Conservation (phyloP, 2,329 filamentous ascomycete genomes). For the Anthostomella pinea region DNA sequence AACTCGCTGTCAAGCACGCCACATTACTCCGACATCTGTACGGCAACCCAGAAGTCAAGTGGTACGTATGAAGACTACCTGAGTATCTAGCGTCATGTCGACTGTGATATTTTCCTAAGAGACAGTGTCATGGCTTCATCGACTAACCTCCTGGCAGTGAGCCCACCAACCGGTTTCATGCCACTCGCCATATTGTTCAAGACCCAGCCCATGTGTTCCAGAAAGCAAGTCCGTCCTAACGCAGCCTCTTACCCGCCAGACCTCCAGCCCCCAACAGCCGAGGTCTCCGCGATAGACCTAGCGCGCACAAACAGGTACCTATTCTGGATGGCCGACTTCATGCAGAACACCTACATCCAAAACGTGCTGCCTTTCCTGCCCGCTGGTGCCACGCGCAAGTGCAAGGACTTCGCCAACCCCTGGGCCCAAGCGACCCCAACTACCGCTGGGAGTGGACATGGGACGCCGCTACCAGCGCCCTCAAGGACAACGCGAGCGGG, state of each 20-base stretch:
- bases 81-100: too few relatives aligned
- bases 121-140: too few relatives aligned
- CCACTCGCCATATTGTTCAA: too few relatives aligned
- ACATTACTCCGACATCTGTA: constrained; percentile 27
- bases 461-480: constrained; percentile 19
- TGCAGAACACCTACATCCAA: constrained; percentile 29
- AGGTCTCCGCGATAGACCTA: constrained; percentile 20
- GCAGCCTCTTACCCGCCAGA: too few relatives aligned
- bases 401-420: constrained; percentile 29
- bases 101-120: too few relatives aligned
- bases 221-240: too few relatives aligned
- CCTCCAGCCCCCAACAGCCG: constrained; percentile 22
- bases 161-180: too few relatives aligned
- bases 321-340: constrained; percentile 27
- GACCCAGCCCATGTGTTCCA: too few relatives aligned
- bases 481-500: constrained; percentile 19
- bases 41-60: constrained; percentile 25
- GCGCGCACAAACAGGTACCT: constrained; percentile 20
- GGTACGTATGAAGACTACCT: too few relatives aligned
- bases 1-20: constrained; percentile 22
- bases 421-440: constrained; percentile 28
- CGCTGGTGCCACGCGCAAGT: constrained; percentile 26
- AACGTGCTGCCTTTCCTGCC: constrained; percentile 29
- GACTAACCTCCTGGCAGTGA: too few relatives aligned
- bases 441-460: constrained; percentile 30